Evolutionary conservation across 768 basidiomycete genomes (phyloP), one percentile per base, ranked within the genome.

Genomic region (Saitozyma podzolica): DNA sequence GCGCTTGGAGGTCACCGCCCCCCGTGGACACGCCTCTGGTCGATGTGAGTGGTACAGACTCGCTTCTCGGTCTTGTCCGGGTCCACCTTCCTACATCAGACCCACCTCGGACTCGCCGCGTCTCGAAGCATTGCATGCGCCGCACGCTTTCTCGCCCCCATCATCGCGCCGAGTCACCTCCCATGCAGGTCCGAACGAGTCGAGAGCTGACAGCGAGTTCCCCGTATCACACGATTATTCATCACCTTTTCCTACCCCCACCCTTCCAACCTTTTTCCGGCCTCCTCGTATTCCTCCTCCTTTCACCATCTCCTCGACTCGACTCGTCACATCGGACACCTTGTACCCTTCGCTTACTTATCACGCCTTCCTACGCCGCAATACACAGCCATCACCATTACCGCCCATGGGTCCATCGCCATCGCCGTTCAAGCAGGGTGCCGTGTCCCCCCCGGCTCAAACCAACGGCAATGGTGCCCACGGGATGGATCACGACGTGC

Each of bases 1-100:
- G 64, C 39, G 53, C 54, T 45, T 72, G 70, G 70, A 60, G 70
- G 39, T 66, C 65, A 16, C 70, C 70, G 13, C 70, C 70, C 13
- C 59, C 70, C 16, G 59, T 66, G 40, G 47, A 68, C 17, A 72
- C 70, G 11, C 70, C 70, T 6, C 41, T 72, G 52, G 48, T 64
- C 37, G 70, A 72, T 67, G 70, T 72, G 58, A 56, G 70, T 68
- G 9, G 10, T 49, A 29, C 29, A 48, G 20, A 13, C n/a, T 45
- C 4, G 37, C 39, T 54, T 52, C 14, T 55, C 37, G 40, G 29
- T 4, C 54, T 40, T 55, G 54, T 17, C 17, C 17, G 14, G 47
- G 14, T 17, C 3, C 54, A 2, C 8, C 54, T 6, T 55, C 17
- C 54, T 19, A 6, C 39, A 17, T 11, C 10, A 50, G 29, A 9